Evolutionary conservation across 768 basidiomycete genomes (phyloP), one percentile per base, ranked within the genome.

Genomic region (Leucogyrophana mollusca): DNA sequence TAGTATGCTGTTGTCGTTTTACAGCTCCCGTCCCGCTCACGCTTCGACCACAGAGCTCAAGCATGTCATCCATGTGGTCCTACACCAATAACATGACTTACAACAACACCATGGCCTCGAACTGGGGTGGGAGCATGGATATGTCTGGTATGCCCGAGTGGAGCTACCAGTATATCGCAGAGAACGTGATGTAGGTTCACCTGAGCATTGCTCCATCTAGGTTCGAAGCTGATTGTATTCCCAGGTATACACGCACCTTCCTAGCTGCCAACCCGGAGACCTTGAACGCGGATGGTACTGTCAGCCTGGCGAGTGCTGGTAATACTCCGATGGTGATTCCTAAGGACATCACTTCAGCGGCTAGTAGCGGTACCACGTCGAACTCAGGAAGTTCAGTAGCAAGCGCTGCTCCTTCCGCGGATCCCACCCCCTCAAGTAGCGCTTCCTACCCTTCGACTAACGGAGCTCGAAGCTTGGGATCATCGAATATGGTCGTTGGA

Each of bases 91-190:
- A 68, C 49, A 46, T 67, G 55, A 84, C 83, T 25, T 51, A 65
- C n/a, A 68, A 67, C 62, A 82, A 74, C 59, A 38, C 60, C 37
- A 34, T 38, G 45, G 85, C 80, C 22, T 60, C 76, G 13, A 65
- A 53, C 34, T 88, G 87, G 87, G 87, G 85, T 47, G 61, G 63
- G 45, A 78, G 68, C 73, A 76, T 86, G 32, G 79, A 87, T 64
- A 67, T 88, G 56, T 59, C 67, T 30, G 34, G 50, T 35, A 66
- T 89, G 55, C 82, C 83, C 37, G 59, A 58, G 0, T 83, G 79
- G 82, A 64, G 82, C 4, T 73, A 79, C 46, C 50, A 60, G 11
- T 57, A 55, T 40, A 57, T 76, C 38, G 77, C 75, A 33, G 74
- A 83, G 72, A 87, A 86, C 67, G 75, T 85, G 50, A 69, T 71